A percentile compares a stretch with the other conserved stretches of the same genome.
Conservation (phyloP, 192 early-diverging fungal genomes). For the Backusella circina region DNA sequence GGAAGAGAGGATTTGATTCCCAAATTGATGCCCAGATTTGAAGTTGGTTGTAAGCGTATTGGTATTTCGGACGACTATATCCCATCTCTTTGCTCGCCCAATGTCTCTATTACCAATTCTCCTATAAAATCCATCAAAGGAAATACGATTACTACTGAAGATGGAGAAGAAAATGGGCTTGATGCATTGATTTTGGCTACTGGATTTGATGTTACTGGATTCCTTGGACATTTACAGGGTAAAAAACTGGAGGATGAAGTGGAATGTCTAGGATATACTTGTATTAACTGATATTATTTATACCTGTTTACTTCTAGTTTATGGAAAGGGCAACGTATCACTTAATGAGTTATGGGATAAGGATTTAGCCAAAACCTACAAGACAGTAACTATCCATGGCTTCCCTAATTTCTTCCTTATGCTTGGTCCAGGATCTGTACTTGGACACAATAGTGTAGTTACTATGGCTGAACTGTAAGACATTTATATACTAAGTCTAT, state of each 20-base stretch:
- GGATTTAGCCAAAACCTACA: slow-evolving; percentile 37
- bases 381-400: slow-evolving; percentile 38
- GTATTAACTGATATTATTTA: neutral
- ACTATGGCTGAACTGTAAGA: slow-evolving; percentile 41
- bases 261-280: neutral
- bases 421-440: slow-evolving; percentile 48
- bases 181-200: slow-evolving; percentile 40
- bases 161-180: slow-evolving; percentile 28
- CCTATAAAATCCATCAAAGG: slow-evolving; percentile 24
- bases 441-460: slow-evolving; percentile 50
- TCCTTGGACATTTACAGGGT: neutral
- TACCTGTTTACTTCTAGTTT: slow-evolving; percentile 6
- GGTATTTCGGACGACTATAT: slow-evolving; percentile 24
- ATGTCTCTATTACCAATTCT: slow-evolving; percentile 29
- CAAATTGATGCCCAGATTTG: slow-evolving; percentile 34
- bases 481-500: neutral
- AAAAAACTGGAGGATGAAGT: neutral
- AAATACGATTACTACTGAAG: slow-evolving; percentile 28
- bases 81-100: neutral
- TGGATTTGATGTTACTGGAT: slow-evolving; percentile 24
- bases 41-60: slow-evolving; percentile 36
- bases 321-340: slow-evolving; percentile 30
- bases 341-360: slow-evolving; percentile 32
- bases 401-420: slow-evolving; percentile 55
- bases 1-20: slow-evolving; percentile 20